phyloP scores from a whole-genome alignment of 495 filamentous ascomycete species.

The Mycothermus thermophilus region DNA sequence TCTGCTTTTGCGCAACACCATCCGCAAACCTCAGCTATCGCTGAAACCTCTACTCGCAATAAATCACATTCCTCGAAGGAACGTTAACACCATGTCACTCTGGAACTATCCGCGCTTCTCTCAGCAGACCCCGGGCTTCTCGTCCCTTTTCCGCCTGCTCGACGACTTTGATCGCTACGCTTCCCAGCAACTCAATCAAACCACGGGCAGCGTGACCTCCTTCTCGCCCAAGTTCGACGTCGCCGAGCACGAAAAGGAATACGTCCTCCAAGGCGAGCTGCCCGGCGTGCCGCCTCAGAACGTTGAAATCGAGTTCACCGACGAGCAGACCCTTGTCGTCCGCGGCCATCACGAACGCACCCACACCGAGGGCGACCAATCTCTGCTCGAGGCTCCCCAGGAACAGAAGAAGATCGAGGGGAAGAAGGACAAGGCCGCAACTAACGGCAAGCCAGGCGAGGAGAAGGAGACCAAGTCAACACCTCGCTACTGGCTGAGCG shows the following conservation, averaged over 20 bases:
- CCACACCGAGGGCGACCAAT: constrained; percentile 32
- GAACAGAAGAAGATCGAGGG: constrained; percentile 16
- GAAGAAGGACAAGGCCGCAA: not conserved
- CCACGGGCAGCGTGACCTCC: constrained; percentile 1
- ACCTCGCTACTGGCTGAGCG: constrained; percentile 65
- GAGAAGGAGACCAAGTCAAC: not conserved
- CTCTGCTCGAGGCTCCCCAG: constrained; percentile 4
- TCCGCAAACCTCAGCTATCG: too few relatives aligned
- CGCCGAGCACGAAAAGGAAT: constrained; percentile 49
- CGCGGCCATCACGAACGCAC: constrained; percentile 49
- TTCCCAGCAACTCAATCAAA: constrained; percentile 12
- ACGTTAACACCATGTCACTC: constrained; percentile 14
- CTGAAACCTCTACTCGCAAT: not conserved
- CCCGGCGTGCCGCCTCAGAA: constrained; percentile 71
- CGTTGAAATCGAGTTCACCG: constrained; percentile 73
- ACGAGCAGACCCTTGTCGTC: constrained; percentile 61
- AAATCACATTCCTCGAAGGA: not conserved
- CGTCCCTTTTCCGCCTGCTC: constrained; percentile 61
- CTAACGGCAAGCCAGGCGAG: constrained; percentile 1
- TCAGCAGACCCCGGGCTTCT: constrained; percentile 35
- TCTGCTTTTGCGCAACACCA: not conserved
- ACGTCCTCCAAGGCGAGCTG: constrained; percentile 77
- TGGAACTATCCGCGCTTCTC: constrained; percentile 12
- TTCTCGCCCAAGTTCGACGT: constrained; percentile 55
- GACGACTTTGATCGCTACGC: constrained; percentile 59